Conservation (phyloP, 345 rosid species). For the Salix caprea region DNA sequence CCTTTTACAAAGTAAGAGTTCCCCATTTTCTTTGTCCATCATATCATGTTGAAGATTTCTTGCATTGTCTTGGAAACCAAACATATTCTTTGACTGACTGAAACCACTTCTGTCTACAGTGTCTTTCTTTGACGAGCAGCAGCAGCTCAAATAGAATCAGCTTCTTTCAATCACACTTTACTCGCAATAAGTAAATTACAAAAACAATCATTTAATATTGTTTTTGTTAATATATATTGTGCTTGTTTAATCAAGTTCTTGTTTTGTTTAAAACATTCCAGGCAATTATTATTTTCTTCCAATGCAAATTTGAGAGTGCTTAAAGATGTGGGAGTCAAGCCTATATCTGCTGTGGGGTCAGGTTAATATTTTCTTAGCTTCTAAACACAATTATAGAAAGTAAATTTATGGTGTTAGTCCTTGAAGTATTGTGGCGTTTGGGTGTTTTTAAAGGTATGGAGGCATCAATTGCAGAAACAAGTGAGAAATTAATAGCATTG, state of each 20-base stretch:
- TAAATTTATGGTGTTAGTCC: not conserved
- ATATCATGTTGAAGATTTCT: too few relatives aligned
- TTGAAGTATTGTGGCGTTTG: not conserved
- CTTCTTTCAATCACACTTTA: not conserved
- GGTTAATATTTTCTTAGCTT: slow-evolving; percentile 25
- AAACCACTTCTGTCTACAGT: too few relatives aligned
- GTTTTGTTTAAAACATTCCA: slow-evolving; percentile 1
- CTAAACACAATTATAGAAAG: not conserved
- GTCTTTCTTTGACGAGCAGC: not conserved
- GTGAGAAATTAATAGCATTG: slow-evolving; percentile 35
- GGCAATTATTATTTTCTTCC: slow-evolving; percentile 11
- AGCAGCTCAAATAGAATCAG: not conserved
- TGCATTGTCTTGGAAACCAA: too few relatives aligned
- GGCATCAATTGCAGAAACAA: slow-evolving; percentile 43
- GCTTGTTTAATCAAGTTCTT: too few relatives aligned
- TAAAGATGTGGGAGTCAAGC: slow-evolving; percentile 16
- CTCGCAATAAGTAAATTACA: too few relatives aligned
- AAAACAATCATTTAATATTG: too few relatives aligned
- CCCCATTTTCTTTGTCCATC: too few relatives aligned
- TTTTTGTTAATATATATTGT: too few relatives aligned
- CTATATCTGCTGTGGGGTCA: slow-evolving; percentile 42
- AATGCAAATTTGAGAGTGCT: not conserved
- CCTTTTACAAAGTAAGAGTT: too few relatives aligned
- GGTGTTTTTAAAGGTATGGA: slow-evolving; percentile 36
- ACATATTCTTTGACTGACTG: too few relatives aligned